phyloP scores from a whole-genome alignment of 2,329 filamentous ascomycete species.

The Colletotrichum filicis region DNA sequence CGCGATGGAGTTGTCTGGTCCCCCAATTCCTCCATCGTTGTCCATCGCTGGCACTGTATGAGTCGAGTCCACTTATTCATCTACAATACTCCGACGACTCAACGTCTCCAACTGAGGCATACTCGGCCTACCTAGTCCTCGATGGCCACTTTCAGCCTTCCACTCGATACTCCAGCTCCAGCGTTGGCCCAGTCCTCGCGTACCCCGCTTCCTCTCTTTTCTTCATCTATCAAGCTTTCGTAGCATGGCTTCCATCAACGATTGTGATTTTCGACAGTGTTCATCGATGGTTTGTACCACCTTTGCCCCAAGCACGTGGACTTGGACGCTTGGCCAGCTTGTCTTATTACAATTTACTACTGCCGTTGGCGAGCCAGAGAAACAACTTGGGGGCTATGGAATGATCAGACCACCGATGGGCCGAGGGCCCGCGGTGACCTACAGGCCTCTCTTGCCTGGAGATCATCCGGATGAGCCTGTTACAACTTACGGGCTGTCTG shows the following conservation, averaged over 20 bases:
- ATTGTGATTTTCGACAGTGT: background rate
- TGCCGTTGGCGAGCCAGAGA: background rate
- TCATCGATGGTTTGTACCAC: background rate
- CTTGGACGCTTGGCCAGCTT: background rate
- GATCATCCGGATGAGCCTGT: constrained; percentile 7
- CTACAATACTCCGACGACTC: background rate
- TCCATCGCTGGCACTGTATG: background rate
- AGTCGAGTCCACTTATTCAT: background rate
- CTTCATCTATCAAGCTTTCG: background rate
- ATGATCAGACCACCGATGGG: constrained; percentile 12
- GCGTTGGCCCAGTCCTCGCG: background rate
- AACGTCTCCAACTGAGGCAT: background rate
- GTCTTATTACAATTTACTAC: background rate
- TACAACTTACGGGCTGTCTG: constrained; percentile 6
- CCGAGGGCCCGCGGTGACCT: background rate
- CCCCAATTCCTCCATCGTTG: background rate
- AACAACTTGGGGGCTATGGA: background rate
- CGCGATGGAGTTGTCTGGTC: background rate
- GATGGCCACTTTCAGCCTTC: background rate
- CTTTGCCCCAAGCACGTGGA: background rate
- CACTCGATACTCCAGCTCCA: background rate
- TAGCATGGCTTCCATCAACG: background rate
- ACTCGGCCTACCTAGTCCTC: no score
- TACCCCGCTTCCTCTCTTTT: background rate
- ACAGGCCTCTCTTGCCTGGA: constrained; percentile 6